Evolutionary conservation across 2,329 filamentous ascomycete genomes (phyloP), one percentile per base, ranked within the genome.

Genomic region (Pestalotiopsis sp.): DNA sequence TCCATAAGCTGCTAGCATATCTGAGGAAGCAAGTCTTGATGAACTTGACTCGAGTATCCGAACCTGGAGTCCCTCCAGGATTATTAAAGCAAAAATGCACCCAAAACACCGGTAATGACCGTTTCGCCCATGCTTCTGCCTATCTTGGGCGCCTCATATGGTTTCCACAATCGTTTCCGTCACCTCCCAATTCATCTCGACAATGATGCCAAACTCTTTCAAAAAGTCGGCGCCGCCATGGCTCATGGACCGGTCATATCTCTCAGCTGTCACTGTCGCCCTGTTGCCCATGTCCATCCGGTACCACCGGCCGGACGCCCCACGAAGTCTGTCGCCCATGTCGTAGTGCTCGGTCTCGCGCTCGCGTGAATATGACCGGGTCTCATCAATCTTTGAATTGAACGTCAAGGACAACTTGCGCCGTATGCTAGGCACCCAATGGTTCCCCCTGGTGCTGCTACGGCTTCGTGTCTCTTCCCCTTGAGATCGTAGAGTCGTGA

Each of bases 151-250:
- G 26, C 22, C 11, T 39, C 11, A 61, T 39, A 17, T 35, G 14
- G 11, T 61, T 20, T 61, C 58, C 13, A 57, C n/a, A 22, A 65
- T 35, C 11, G 48, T 65, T 35, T 65, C 63, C 6, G 40, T 55
- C 4, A 65, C 63, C 30, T 65, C 63, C 63, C 63, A 65, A 35
- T 65, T 65, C 40, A 65, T 55, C 63, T 65, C 63, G 24, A 65
- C 63, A 14, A 20, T 38, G 20, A 65, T 65, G 22, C 63, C 63
- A 20, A 65, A 65, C 26, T 65, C 63, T 11, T 52, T 52, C 44
- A 65, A 39, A 26, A 65, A 65, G 14, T 65, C 63, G 1, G 63
- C 63, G 20, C 38, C 63, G 17, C 63, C 63, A 20, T 56, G 44
- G 7, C 24, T 20, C 63, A 65, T 65, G 13, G 63, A 26, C 63